A percentile compares a stretch with the other conserved stretches of the same genome.
phyloP scores from a whole-genome alignment of 768 basidiomycete genomes.

The Goffeauzyma gilvescens region DNA sequence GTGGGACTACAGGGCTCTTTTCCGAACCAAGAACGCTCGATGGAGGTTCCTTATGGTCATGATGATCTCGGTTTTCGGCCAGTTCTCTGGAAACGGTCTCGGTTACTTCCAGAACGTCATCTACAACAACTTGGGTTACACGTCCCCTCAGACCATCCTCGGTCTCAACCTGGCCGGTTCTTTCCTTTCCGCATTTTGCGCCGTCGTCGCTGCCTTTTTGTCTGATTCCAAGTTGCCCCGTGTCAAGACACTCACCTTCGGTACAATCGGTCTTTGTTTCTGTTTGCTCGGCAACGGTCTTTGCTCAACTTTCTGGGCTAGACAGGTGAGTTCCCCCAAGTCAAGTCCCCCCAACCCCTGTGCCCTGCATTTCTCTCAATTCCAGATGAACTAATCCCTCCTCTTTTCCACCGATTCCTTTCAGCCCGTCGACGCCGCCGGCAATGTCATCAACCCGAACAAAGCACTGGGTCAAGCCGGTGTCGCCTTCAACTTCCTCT shows the following conservation, averaged over 20 bases:
- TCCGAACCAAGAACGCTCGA: constrained; percentile 29
- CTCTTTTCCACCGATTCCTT: too few species aligned
- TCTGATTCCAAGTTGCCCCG: constrained; percentile 27
- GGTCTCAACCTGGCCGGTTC: constrained; percentile 31
- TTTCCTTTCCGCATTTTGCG: constrained; percentile 29
- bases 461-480: constrained; percentile 27
- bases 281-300: constrained; percentile 19
- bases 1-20: constrained; percentile 39
- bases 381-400: too few species aligned
- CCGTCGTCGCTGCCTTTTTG: constrained; percentile 26
- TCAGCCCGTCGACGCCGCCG: constrained; percentile 7
- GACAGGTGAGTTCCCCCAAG: too few species aligned
- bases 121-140: constrained; percentile 21
- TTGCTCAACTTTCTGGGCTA: constrained; percentile 15
- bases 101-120: constrained; percentile 34
- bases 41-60: constrained; percentile 37
- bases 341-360: constrained; percentile 9
- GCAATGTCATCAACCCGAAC: constrained; percentile 11
- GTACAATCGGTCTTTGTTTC: constrained; percentile 25
- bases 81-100: constrained; percentile 43
- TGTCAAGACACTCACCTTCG: constrained; percentile 28
- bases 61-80: constrained; percentile 42
- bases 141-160: constrained; percentile 23
- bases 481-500: constrained; percentile 35
- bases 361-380: too few species aligned